Conservation (phyloP, 108 stramenopile species). For the Chaetoceros tenuissimus region DNA sequence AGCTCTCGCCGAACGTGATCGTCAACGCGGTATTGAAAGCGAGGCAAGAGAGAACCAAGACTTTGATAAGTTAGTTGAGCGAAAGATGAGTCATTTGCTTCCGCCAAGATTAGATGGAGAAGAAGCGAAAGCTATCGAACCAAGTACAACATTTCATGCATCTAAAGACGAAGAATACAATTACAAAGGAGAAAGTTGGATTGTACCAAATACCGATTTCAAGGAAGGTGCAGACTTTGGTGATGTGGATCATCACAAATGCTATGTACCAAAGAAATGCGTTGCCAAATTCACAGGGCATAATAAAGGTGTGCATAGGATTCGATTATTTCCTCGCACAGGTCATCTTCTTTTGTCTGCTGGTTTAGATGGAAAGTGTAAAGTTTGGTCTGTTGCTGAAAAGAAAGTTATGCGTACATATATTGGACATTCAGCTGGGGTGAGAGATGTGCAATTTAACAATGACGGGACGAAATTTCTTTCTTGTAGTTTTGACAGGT, state of each 20-base stretch:
- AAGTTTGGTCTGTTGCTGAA: conserved; percentile 75
- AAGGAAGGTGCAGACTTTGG: conserved; percentile 23
- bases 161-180: conserved; percentile 64
- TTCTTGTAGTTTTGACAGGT: conserved; percentile 90
- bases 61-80: conserved; percentile 78
- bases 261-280: conserved; percentile 94
- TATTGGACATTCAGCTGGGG: conserved; percentile 87
- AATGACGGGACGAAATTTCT: conserved; percentile 82
- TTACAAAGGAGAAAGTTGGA: conserved; percentile 95
- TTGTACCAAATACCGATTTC: conserved; percentile 72
- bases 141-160: conserved; percentile 74
- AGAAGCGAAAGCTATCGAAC: conserved; percentile 41
- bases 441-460: conserved; percentile 91
- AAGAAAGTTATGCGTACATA: conserved; percentile 84
- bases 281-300: conserved; percentile 87
- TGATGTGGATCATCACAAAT: conserved; percentile 77
- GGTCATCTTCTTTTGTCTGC: conserved; percentile 96
- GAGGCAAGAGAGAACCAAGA: conserved; percentile 43
- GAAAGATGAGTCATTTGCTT: conserved; percentile 91
- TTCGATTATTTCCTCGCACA: conserved; percentile 92
- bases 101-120: conserved; percentile 79
- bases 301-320: conserved; percentile 92
- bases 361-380: conserved; percentile 91
- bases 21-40: conserved; percentile 39
- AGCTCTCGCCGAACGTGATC: conserved; percentile 57